Percentiles rank a stretch among this genome's conserved stretches.
Evolutionary conservation across 2,329 filamentous ascomycete genomes (phyloP).

Genomic region (Niveomyces coronatus): DNA sequence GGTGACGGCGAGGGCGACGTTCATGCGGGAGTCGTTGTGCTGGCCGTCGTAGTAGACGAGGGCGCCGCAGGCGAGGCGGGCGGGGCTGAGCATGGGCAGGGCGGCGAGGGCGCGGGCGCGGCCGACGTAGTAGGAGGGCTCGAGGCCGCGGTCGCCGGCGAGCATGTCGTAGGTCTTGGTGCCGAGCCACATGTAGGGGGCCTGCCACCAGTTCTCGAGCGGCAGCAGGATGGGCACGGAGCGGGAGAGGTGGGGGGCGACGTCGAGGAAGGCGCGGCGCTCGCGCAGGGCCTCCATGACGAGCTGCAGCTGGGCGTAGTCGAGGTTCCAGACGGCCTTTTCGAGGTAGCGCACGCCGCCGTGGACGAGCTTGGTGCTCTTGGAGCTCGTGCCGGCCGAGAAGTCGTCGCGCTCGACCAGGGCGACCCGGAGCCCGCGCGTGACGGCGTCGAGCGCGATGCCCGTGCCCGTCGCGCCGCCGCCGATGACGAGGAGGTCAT

Average conservation of each 20-base stretch:
- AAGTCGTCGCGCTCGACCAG: constrained; percentile 79
- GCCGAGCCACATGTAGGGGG: constrained; percentile 60
- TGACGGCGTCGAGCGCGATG: constrained; percentile 72
- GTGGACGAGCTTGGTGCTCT: constrained; percentile 81
- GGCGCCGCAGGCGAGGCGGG: constrained; percentile 63
- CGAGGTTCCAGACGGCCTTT: constrained; percentile 77
- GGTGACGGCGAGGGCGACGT: constrained; percentile 71
- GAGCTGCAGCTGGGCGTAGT: constrained; percentile 72
- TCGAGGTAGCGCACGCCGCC: constrained; percentile 77
- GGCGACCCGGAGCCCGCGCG: constrained; percentile 68
- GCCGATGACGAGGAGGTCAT: constrained; percentile 70
- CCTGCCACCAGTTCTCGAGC: constrained; percentile 74
- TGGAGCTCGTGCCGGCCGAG: constrained; percentile 70
- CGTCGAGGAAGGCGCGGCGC: constrained; percentile 74
- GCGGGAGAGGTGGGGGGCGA: constrained; percentile 69
- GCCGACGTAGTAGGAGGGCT: constrained; percentile 73
- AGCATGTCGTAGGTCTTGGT: constrained; percentile 74
- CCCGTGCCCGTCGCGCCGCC: constrained; percentile 71
- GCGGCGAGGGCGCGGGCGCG: constrained; percentile 66
- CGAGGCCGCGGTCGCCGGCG: constrained; percentile 71
- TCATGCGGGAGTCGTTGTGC: constrained; percentile 83
- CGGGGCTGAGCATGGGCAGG: constrained; percentile 68
- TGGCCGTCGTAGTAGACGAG: constrained; percentile 81
- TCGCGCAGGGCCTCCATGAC: constrained; percentile 75
- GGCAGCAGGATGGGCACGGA: constrained; percentile 80